Evolutionary conservation across 2,329 filamentous ascomycete genomes (phyloP).

Genomic region (Huntiella abstrusa): DNA sequence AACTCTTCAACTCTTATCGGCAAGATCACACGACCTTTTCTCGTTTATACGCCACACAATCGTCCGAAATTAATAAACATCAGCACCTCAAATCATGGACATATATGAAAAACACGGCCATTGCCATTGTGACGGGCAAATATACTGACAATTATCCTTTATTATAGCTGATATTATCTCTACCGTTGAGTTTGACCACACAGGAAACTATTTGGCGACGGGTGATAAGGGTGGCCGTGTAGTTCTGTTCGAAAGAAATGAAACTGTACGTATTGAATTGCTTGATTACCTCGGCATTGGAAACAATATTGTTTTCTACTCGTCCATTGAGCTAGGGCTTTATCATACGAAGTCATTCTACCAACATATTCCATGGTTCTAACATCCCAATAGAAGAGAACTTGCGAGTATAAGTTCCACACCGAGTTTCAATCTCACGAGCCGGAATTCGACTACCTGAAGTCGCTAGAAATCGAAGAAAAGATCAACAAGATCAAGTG

Average conservation of each 20-base stretch:
- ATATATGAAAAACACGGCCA: too few relatives aligned
- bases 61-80: too few relatives aligned
- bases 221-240: constrained; percentile 76
- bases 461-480: constrained; percentile 97
- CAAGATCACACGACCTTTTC: too few relatives aligned
- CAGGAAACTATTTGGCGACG: constrained; percentile 76
- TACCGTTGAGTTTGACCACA: constrained; percentile 79
- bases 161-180: constrained; percentile 69
- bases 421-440: constrained; percentile 99
- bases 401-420: constrained; percentile 99
- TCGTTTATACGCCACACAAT: too few relatives aligned
- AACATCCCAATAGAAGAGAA: constrained; percentile 62
- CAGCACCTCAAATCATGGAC: too few relatives aligned
- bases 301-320: neutral
- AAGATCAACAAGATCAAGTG: constrained; percentile 99
- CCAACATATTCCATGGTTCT: neutral
- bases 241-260: constrained; percentile 79
- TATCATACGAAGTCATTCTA: neutral
- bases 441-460: constrained; percentile 97
- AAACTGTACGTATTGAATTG: constrained; percentile 49
- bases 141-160: too few relatives aligned
- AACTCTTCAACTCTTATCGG: too few relatives aligned
- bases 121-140: too few relatives aligned
- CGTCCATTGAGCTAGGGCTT: too few relatives aligned
- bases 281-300: neutral